Conservation (phyloP, 2,329 filamentous ascomycete genomes). For the Curvularia lunata region DNA sequence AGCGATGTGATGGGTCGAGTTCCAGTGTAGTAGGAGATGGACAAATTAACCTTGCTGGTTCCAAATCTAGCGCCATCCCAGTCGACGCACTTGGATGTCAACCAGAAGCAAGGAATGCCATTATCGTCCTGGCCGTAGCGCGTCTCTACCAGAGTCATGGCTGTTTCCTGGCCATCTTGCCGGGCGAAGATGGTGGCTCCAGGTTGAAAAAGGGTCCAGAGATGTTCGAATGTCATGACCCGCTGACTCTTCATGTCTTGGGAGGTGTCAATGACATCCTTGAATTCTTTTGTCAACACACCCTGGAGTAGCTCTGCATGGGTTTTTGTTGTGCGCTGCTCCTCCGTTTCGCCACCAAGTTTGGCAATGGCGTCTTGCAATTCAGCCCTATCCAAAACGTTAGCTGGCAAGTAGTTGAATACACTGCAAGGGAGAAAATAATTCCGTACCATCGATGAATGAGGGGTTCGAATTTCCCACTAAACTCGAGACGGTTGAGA, state of each 20-base stretch:
- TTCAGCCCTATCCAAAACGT: constrained; percentile 20
- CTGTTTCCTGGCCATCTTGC: constrained; percentile 49
- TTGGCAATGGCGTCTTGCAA: constrained; percentile 40
- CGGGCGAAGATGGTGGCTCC: constrained; percentile 37
- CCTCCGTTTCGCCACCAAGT: constrained; percentile 36
- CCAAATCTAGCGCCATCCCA: constrained; percentile 49
- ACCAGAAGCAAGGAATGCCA: constrained; percentile 48
- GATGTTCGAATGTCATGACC: constrained; percentile 52
- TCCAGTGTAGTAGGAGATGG: constrained; percentile 44
- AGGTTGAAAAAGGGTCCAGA: constrained; percentile 56
- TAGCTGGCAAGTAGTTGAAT: background rate
- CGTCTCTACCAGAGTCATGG: constrained; percentile 38
- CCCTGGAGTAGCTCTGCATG: constrained; percentile 51
- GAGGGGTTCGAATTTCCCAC: constrained; percentile 67
- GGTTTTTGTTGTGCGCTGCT: constrained; percentile 41
- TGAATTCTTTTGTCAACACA: constrained; percentile 51
- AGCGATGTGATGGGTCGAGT: constrained; percentile 54
- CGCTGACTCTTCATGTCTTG: constrained; percentile 50
- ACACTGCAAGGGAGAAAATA: background rate
- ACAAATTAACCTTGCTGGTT: constrained; percentile 36
- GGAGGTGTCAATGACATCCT: constrained; percentile 49
- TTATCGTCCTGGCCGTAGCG: constrained; percentile 44
- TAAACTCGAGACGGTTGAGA: constrained; percentile 68
- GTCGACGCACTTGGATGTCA: constrained; percentile 47
- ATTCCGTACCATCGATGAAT: constrained; percentile 67